Evolutionary conservation across 1,139 yeast genomes (phyloP), one percentile per base, ranked within the genome.

Genomic region (Petasospora fabianii): DNA sequence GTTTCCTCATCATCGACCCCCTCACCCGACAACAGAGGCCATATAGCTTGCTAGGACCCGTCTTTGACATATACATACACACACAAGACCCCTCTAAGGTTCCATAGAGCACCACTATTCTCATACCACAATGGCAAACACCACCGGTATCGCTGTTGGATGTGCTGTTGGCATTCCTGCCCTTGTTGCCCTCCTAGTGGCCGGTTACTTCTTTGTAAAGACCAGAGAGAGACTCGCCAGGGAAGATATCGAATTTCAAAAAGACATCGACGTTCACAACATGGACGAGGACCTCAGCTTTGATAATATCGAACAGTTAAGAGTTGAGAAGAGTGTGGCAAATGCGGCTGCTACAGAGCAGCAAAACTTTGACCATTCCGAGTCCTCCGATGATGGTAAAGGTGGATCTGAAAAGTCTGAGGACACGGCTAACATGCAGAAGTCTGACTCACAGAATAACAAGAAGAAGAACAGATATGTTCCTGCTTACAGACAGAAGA

Each of bases 101-200:
- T n/a, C n/a, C n/a, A n/a, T n/a, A n/a, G n/a, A n/a, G n/a, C n/a
- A n/a, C n/a, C n/a, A n/a, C n/a, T n/a, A n/a, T n/a, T n/a, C n/a
- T n/a, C n/a, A n/a, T n/a, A n/a, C n/a, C n/a, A n/a, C n/a, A n/a
- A n/a, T 39, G 40, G 37, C 27, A 3, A 36, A 39, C 32, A 47
- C 54, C 5, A 64, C 69, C 1, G 59, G 65, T 7, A 43, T 65
- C n/a, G 72, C 75, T 3, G 76, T 71, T 2, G 75, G 75, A 1
- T 64, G 71, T 46, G 73, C 76, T 4, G 71, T 72, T 5, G 77
- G 75, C 22, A 59, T 72, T 19, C 76, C 77, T 1, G 49, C 63
- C 14, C 65, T 59, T 7, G 42, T 69, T 7, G 68, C 68, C 2
- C 19, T 66, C 2, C 21, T 61, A 1, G 55, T 65, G 3, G 62